Base-by-base conservation (phyloP, 2,329 filamentous ascomycete species). In the Alternaria viburni region DNA sequence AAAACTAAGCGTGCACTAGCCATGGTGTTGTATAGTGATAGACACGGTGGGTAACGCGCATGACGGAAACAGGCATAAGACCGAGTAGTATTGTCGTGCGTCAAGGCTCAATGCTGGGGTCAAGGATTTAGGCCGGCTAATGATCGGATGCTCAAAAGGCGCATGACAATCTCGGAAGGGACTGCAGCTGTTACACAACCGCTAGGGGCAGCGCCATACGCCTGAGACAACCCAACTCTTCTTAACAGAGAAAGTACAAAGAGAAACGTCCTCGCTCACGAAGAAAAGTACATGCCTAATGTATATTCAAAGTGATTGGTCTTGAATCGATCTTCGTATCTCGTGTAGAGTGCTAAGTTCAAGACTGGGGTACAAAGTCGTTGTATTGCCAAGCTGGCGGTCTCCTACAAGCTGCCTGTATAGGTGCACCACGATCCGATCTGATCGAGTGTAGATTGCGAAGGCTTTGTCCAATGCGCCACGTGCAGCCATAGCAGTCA, bases 1-100 rank as follows among this genome's bases (percentile, higher is more conserved):
- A 61, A 28, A 56, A 49, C 54, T 54, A 36, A 56, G 41, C 13
- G 15, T 25, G 52, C 59, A 60, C 66, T 68, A 69, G 49, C 15
- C 36, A 47, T 54, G 61, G 30, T 28, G 44, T 45, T 56, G 32
- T 61, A 59, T 65, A 65, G 54, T 62, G 45, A 59, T 46, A 60
- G 59, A 28, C 54, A 58, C 46, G 49, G 6, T 43, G 49, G 49
- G 49, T 28, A 28, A 43, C 47, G 36, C 43, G 36, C 32, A 55
- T 5, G 45, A 56, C 57, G 15, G 25, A 60, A 55, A 23, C 41
- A 56, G 61, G 28, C 30, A 56, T 55, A 63, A 51, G 61, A 45
- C 57, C 57, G 61, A 63, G 45, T 25, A 55, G 26, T 32, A 45
- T 41, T 60, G 51, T 28, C 44, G 44, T 30, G 36, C 8, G 30